Conservation (phyloP, 352 stramenopile species). For the Plasmopara muralis region DNA sequence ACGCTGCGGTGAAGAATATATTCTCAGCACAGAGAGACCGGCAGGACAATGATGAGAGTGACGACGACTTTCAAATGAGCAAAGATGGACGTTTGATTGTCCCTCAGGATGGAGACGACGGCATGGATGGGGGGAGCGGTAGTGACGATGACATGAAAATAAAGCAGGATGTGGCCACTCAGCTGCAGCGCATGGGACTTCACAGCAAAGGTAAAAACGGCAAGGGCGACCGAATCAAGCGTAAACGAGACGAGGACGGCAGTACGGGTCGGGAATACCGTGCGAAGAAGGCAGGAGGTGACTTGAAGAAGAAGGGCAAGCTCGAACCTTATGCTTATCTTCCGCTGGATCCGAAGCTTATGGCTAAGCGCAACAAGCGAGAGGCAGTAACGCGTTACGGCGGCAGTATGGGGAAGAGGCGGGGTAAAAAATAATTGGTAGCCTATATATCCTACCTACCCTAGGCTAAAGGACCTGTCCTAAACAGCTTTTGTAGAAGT, state of each 20-base stretch:
- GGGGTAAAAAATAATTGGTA: slow-evolving; percentile 35
- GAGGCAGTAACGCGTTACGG: slow-evolving; percentile 72
- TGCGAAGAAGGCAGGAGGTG: slow-evolving; percentile 93
- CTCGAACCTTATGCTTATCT: slow-evolving; percentile 98
- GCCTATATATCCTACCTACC: not conserved
- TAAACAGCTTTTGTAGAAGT: too few species aligned
- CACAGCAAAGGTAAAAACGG: slow-evolving; percentile 35
- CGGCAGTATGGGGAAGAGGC: slow-evolving; percentile 69
- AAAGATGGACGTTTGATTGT: slow-evolving; percentile 90
- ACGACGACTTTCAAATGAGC: slow-evolving; percentile 85
- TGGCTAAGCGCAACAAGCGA: slow-evolving; percentile 86
- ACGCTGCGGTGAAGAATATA: slow-evolving; percentile 87
- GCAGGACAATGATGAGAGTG: slow-evolving; percentile 39
- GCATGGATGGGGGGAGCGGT: slow-evolving; percentile 37
- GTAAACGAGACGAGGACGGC: slow-evolving; percentile 61
- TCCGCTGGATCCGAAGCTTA: slow-evolving; percentile 93
- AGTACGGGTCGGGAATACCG: slow-evolving; percentile 87
- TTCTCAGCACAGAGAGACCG: slow-evolving; percentile 29
- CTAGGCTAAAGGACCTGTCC: too few species aligned
- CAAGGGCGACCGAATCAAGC: slow-evolving; percentile 26
- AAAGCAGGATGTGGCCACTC: slow-evolving; percentile 73
- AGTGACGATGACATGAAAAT: slow-evolving; percentile 76
- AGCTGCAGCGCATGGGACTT: slow-evolving; percentile 80
- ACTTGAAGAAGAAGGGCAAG: slow-evolving; percentile 96
- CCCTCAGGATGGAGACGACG: slow-evolving; percentile 46